These are phyloP conservation scores for Coniochaeta prunicola DNA, from an alignment of 2,329 filamentous ascomycete genomes.

Conservation along the genomic window DNA sequence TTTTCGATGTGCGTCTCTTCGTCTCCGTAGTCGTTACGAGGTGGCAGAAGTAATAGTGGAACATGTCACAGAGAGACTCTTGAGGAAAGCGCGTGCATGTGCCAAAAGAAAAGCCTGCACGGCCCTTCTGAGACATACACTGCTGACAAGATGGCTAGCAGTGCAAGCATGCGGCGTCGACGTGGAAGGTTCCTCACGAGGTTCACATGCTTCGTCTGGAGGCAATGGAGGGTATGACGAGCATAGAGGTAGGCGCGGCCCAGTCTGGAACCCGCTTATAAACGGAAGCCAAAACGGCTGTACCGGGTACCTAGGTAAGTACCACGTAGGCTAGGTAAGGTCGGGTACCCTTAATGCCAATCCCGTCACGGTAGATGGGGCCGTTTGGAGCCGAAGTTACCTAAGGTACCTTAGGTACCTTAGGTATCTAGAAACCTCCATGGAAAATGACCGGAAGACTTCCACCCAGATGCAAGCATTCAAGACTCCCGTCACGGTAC, in stretches of 20 bases:
- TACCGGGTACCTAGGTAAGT: no score
- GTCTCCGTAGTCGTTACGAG: not conserved
- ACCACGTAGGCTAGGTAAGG: no score
- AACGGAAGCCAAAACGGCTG: not conserved
- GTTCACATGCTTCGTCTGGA: not conserved
- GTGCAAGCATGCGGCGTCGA: not conserved
- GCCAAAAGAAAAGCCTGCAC: not conserved
- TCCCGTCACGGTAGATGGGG: not conserved
- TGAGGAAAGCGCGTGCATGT: not conserved
- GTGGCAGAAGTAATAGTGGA: not conserved
- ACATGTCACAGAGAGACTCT: not conserved
- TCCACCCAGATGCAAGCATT: no score
- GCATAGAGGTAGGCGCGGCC: slow-evolving; percentile 9
- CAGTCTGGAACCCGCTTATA: slow-evolving; percentile 1
- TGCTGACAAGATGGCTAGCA: not conserved
- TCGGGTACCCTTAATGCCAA: no score
- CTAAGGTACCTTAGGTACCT: no score
- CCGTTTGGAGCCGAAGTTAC: no score
- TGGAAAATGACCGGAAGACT: no score
- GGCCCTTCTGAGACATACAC: not conserved
- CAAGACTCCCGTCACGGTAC: no score
- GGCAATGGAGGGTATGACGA: slow-evolving; percentile 3
- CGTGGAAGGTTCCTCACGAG: not conserved
- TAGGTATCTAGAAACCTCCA: no score
- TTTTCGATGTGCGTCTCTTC: not conserved